Conservation (phyloP, 2,329 filamentous ascomycete genomes). For the Hirsutella thompsonii region DNA sequence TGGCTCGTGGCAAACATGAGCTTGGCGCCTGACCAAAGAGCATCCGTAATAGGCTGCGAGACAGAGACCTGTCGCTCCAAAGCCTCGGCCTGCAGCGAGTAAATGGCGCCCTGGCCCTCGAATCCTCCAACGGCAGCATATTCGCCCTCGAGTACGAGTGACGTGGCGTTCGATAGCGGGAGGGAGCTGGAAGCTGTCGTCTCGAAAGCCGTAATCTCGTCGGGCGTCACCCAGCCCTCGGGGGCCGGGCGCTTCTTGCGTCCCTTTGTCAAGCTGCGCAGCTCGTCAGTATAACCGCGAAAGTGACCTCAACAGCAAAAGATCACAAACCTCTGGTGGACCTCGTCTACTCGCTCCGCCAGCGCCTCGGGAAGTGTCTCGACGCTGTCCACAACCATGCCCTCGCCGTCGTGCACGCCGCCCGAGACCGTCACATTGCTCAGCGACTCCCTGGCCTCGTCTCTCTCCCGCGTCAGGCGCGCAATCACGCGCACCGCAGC, state of each 20-base stretch:
- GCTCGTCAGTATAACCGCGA: constrained; percentile 4
- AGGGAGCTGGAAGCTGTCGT: constrained; percentile 31
- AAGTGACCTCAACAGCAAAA: too few species aligned
- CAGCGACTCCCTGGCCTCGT: constrained; percentile 82
- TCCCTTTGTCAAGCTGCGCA: constrained; percentile 62
- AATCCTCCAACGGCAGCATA: constrained; percentile 62
- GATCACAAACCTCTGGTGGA: constrained; percentile 59
- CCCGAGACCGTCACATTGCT: constrained; percentile 68
- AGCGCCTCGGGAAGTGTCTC: constrained; percentile 63
- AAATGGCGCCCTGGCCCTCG: constrained; percentile 64
- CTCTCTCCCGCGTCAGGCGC: constrained; percentile 76
- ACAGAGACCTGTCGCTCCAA: constrained; percentile 55
- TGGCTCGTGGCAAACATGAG: constrained; percentile 62
- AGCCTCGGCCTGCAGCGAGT: constrained; percentile 56
- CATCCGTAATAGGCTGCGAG: constrained; percentile 54
- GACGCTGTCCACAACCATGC: constrained; percentile 78
- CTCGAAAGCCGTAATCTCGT: constrained; percentile 46
- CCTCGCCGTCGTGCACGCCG: constrained; percentile 51
- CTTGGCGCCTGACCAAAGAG: constrained; percentile 52
- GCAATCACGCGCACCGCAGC: constrained; percentile 93
- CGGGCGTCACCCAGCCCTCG: constrained; percentile 68
- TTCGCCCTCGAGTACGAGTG: constrained; percentile 39
- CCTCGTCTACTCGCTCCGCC: constrained; percentile 61
- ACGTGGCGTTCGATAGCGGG: constrained; percentile 34
- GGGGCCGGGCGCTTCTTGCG: constrained; percentile 84